Conservation (phyloP, 2,329 filamentous ascomycete species). For the Fusarium nodosum region DNA sequence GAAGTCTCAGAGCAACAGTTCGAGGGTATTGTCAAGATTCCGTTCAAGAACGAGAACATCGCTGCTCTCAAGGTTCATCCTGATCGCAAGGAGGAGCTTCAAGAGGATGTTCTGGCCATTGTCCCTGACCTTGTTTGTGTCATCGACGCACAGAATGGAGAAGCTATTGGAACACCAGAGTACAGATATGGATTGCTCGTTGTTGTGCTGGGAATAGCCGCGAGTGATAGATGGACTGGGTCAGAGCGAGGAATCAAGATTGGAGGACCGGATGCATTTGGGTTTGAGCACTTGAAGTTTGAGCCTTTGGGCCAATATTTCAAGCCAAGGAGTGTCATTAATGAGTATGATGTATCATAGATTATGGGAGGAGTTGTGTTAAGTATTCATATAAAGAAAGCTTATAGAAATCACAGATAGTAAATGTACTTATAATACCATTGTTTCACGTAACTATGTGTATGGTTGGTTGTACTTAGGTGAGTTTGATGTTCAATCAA, state of each 20-base stretch:
- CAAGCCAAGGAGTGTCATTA: conserved; percentile 66
- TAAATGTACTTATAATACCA: background rate
- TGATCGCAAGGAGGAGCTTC: conserved; percentile 54
- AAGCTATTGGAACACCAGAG: conserved; percentile 69
- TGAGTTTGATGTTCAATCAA: conserved; percentile 2
- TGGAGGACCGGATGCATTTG: conserved; percentile 64
- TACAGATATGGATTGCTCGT: conserved; percentile 68
- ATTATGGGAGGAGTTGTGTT: background rate
- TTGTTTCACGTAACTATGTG: background rate
- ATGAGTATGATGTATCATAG: conserved; percentile 57
- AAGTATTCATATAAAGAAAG: background rate
- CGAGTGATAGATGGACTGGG: conserved; percentile 61
- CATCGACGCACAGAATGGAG: conserved; percentile 68
- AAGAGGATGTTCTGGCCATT: conserved; percentile 62
- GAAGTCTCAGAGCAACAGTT: conserved; percentile 48
- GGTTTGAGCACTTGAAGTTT: conserved; percentile 63
- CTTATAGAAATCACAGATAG: background rate
- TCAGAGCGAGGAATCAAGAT: conserved; percentile 62
- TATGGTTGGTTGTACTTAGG: background rate
- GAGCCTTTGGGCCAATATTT: conserved; percentile 62
- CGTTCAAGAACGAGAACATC: conserved; percentile 82
- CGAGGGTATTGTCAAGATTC: conserved; percentile 69
- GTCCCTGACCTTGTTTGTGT: conserved; percentile 70
- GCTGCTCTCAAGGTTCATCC: conserved; percentile 62
- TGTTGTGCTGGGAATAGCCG: conserved; percentile 62